These are phyloP conservation scores for Castanospermum australe DNA, from an alignment of 306 rosid genomes.

Conservation along the genomic window DNA sequence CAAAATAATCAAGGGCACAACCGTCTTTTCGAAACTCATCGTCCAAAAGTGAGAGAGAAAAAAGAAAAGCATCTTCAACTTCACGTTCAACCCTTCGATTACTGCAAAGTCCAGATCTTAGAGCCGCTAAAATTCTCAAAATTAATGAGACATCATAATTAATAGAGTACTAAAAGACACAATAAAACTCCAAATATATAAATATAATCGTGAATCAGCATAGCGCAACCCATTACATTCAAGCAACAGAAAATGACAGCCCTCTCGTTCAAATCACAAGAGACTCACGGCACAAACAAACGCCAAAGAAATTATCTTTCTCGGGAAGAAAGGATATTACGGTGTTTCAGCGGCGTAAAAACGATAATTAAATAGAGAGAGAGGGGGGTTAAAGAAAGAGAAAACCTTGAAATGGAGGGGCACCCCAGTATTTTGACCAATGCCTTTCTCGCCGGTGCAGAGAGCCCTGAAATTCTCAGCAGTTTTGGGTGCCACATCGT, in stretches of 20 bases:
- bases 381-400: background rate
- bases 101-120: constrained; percentile 16
- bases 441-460: constrained; percentile 90
- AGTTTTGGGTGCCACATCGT: constrained; percentile 77
- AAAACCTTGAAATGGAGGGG: constrained; percentile 88
- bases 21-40: constrained; percentile 8
- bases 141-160: background rate
- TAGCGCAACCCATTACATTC: background rate
- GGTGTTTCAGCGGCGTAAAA: background rate
- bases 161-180: background rate
- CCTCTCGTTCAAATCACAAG: background rate
- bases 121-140: background rate
- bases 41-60: constrained; percentile 12
- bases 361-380: background rate
- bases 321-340: background rate
- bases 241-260: background rate
- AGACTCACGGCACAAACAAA: background rate
- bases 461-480: constrained; percentile 86
- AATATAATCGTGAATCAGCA: background rate
- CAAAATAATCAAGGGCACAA: constrained; percentile 18
- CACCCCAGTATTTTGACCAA: constrained; percentile 71
- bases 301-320: background rate
- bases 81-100: constrained; percentile 18
- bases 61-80: background rate
- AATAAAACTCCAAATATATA: background rate